Evolutionary conservation across 805 yeast species (phyloP), one percentile per base, ranked within the genome.

Genomic region (Metschnikowia lunata): DNA sequence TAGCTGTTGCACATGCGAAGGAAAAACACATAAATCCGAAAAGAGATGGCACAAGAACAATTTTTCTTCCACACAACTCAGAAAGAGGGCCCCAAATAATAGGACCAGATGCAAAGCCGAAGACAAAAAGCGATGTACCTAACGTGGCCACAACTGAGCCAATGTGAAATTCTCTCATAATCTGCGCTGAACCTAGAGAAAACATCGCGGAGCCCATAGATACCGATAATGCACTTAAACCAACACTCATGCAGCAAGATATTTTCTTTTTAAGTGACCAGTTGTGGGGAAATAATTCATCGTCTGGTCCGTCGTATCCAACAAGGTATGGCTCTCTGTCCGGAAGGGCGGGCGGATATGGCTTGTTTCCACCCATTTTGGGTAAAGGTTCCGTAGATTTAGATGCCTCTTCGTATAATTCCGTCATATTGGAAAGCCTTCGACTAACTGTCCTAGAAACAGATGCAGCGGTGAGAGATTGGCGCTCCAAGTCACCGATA

Each of bases 71-170:
- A 52, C 74, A 82, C 31, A 83, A 57, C 61, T 85, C 95, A n/a
- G 91, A 83, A 31, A 85, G 61, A 5, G 96, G 96, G 26, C 93
- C 97, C 88, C 93, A 90, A 31, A 88, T 57, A 40, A 90, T 71
- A 4, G 98, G 98, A 14, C 97, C 97, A 0, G 88, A 76, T 1
- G 97, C 97, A 65, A 89, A 91, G 9, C 97, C 98, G 34, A 88
- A 63, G n/a, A 90, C 97, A 56, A 79, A 90, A 26, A 89, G 71
- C 0, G 97, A 81, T 8, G 88, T 75, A 45, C 88, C 85, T 37
- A 91, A 72, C 18, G 86, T 76, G 11, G 85, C 83, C n/a, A 82
- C 90, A 9, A 80, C 85, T 7, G 57, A 49, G 34, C 85, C 83
- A 38, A 90, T 80, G 46, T 77, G 77, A 63, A 63, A 90, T 33